A percentile compares a stretch with the other conserved stretches of the same genome.
phyloP scores from a whole-genome alignment of 176 grass and related monocot genomes.

The Lolium rigidum region DNA sequence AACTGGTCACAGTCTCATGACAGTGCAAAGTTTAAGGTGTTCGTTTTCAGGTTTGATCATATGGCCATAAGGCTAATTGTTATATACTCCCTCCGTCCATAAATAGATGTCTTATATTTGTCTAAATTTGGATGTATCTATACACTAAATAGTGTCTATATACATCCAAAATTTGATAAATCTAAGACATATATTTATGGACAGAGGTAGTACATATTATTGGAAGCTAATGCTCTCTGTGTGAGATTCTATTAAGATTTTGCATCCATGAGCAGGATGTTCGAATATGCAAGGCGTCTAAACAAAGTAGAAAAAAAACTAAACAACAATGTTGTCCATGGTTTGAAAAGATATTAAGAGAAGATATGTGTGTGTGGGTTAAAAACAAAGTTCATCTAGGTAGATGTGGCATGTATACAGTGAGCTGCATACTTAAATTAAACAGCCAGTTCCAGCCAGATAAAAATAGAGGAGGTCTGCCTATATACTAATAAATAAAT shows the following conservation, averaged over 20 bases:
- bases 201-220: no score
- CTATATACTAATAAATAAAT: neutral
- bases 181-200: no score
- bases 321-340: neutral
- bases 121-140: no score
- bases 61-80: neutral
- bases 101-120: no score
- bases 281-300: neutral
- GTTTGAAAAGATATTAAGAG: neutral
- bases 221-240: neutral
- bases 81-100: no score
- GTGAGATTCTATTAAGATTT: neutral
- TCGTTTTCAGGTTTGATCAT: neutral
- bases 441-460: neutral
- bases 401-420: slow-evolving; percentile 5
- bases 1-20: no score
- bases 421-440: neutral
- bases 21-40: neutral
- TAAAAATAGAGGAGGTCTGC: neutral
- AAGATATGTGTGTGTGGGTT: neutral
- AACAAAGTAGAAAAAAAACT: neutral
- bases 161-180: no score
- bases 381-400: neutral
- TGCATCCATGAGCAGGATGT: neutral
- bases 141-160: no score